These are phyloP conservation scores for Leptoxyphium fumago DNA, from an alignment of 2,329 filamentous ascomycete species.

Conservation along the genomic window DNA sequence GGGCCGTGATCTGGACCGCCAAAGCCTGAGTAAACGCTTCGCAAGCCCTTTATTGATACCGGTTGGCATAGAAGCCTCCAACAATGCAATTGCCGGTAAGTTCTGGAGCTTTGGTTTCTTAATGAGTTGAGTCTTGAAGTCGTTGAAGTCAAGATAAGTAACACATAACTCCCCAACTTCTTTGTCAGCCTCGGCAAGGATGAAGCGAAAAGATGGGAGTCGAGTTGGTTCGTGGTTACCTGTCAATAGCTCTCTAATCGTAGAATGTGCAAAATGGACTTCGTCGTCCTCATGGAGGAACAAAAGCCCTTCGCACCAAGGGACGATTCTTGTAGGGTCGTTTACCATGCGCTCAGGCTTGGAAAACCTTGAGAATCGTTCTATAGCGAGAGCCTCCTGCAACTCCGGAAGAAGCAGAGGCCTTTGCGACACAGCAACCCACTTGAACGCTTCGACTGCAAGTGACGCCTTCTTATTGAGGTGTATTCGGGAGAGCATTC, in stretches of 20 bases:
- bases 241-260: neutral
- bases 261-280: neutral
- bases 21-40: too few relatives aligned
- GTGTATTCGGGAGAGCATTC: neutral
- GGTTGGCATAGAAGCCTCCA: too few relatives aligned
- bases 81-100: too few relatives aligned
- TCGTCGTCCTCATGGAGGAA: neutral
- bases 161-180: neutral
- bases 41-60: too few relatives aligned
- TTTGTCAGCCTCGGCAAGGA: neutral
- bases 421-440: neutral
- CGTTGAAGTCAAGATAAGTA: neutral
- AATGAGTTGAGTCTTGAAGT: neutral
- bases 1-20: too few relatives aligned
- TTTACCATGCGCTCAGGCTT: neutral
- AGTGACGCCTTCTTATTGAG: neutral
- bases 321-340: neutral
- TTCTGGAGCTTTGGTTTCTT: neutral
- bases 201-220: neutral
- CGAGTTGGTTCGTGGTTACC: neutral
- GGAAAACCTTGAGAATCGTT: neutral
- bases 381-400: neutral
- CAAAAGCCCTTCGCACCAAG: neutral
- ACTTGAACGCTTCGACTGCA: neutral
- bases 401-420: neutral